Evolutionary conservation across 257 asterid species (phyloP).

Genomic region (Henckelia pumila): DNA sequence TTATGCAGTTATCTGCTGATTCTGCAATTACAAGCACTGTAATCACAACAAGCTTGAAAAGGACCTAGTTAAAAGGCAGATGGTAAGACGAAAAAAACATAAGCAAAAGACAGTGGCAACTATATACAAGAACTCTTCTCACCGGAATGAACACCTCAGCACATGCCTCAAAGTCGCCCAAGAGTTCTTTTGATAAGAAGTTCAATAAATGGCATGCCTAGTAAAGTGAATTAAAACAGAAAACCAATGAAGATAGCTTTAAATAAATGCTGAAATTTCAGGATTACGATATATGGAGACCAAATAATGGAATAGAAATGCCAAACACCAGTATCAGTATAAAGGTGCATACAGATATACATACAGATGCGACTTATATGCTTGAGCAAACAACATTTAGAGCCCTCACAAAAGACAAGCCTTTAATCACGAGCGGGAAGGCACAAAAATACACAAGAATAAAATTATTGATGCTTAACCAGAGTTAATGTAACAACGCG

Average conservation of each 20-base stretch:
- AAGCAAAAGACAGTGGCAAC: slow-evolving; percentile 23
- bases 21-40: slow-evolving; percentile 99
- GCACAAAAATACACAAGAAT: slow-evolving; percentile 3
- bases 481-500: slow-evolving; percentile 16
- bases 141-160: slow-evolving; percentile 99
- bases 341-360: not conserved
- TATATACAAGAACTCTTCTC: slow-evolving; percentile 36
- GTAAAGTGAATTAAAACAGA: slow-evolving; percentile 16
- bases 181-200: slow-evolving; percentile 89
- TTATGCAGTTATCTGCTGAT: slow-evolving; percentile 98
- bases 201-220: slow-evolving; percentile 83
- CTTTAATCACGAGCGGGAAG: not conserved
- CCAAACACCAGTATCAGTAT: slow-evolving; percentile 2
- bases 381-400: slow-evolving; percentile 5
- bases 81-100: slow-evolving; percentile 37
- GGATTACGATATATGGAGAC: slow-evolving; percentile 16
- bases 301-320: not conserved
- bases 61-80: slow-evolving; percentile 60
- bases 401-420: slow-evolving; percentile 18
- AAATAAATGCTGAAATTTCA: not conserved
- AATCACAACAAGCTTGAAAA: slow-evolving; percentile 99
- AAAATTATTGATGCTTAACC: slow-evolving; percentile 9
- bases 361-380: slow-evolving; percentile 3
- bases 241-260: slow-evolving; percentile 22
- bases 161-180: slow-evolving; percentile 96